Base-by-base conservation (phyloP, 805 yeast genomes). In the Phaffomyces thermotolerans region DNA sequence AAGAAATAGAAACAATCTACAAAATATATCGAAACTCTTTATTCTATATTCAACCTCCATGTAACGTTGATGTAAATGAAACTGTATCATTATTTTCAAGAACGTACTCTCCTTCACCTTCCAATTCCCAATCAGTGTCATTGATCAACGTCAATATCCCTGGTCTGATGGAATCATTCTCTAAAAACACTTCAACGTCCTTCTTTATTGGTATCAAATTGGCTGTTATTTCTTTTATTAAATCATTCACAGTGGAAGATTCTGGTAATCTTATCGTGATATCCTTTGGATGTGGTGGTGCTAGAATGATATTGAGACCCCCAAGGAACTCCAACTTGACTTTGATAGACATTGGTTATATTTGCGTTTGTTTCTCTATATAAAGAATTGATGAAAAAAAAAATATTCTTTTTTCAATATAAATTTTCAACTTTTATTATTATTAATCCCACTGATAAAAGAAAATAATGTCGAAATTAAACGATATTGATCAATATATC, bases 41-140 rank as follows among this genome's bases (percentile, higher is more conserved):
- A n/a, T n/a, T n/a, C n/a, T n/a, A n/a, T n/a, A n/a, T n/a, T n/a
- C n/a, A 91, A 38, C 99, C 99, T 5, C 99, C 99, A 55, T 91
- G 99, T 48, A 91, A 68, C 4, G 99, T 93, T 35, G 95, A 84
- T 2, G 97, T 91, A 57, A 91, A 91, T 3, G 95, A 79, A 34
- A 91, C 73, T 20, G 77, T 71, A 62, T 91, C 99, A 12, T 84
- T 81, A 39, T 74, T 65, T 61, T 86, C 84, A 14, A 93, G 61
- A n/a, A 71, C 78, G 56, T 89, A 89, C 9, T 77, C 83, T 53
- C 86, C 89, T 62, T 82, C 89, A 10, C 88, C 98, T 60, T 89
- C 95, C 13, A 91, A 65, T 57, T 91, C 99, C 98, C 98, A 91
- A 65, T 91, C 99, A 0, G 95, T 80, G 59, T 91, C 98, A 58